Percentiles rank a stretch among this genome's conserved stretches.
phyloP scores from a whole-genome alignment of 192 early-diverging fungal species.

The Gaertneriomyces semiglobifer region DNA sequence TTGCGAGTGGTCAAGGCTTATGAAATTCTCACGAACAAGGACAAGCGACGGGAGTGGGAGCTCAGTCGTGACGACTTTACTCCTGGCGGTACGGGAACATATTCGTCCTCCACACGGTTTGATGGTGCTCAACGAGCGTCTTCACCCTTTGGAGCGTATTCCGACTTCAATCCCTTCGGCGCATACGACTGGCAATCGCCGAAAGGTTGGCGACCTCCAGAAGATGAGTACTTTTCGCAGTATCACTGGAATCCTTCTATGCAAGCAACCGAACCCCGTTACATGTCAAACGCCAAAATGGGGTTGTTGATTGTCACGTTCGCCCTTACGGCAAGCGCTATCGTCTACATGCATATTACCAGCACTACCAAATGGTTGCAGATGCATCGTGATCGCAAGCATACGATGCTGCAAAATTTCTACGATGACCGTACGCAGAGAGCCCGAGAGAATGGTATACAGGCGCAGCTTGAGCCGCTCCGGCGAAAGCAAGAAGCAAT shows the following conservation, averaged over 20 bases:
- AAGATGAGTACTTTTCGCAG: background rate
- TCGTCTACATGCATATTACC: constrained; percentile 17
- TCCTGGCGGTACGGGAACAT: background rate
- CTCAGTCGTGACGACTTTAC: background rate
- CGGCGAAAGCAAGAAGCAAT: too few relatives aligned
- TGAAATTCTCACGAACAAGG: constrained; percentile 19
- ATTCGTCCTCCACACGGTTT: background rate
- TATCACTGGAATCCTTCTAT: background rate
- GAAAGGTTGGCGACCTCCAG: background rate
- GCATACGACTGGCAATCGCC: background rate
- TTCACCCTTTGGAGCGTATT: background rate
- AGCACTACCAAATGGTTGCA: background rate
- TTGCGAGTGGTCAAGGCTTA: constrained; percentile 23
- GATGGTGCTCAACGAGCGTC: background rate
- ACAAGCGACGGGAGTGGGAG: constrained; percentile 10
- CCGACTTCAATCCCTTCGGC: background rate
- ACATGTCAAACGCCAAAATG: constrained; percentile 35
- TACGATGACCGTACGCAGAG: constrained; percentile 17
- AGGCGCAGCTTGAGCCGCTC: constrained; percentile 8
- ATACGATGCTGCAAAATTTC: constrained; percentile 2
- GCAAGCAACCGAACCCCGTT: constrained; percentile 21
- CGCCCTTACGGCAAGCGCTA: constrained; percentile 10
- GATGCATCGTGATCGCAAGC: constrained; percentile 4
- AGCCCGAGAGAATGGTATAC: constrained; percentile 15
- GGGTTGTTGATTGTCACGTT: constrained; percentile 18